Evolutionary conservation across 208 protist species (phyloP).

Genomic region (Wallacemonas sp.): DNA sequence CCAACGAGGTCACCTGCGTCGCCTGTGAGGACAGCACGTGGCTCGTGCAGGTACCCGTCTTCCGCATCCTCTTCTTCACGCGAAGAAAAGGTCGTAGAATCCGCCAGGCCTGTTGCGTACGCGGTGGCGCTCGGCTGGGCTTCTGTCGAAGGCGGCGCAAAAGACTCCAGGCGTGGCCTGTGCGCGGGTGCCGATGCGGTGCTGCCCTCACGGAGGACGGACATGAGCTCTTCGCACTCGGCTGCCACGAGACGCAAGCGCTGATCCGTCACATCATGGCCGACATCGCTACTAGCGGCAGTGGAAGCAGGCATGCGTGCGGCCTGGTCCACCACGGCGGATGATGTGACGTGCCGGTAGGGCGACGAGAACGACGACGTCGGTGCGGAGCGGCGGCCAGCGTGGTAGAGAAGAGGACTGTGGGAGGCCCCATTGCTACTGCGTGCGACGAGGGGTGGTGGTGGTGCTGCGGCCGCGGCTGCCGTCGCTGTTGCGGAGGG

Average conservation of each 20-base stretch:
- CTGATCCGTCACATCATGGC: neutral
- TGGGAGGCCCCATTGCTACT: neutral
- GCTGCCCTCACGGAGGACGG: conserved; percentile 1
- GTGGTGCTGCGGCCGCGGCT: neutral
- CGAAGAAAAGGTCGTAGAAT: too few species aligned
- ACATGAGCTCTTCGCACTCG: conserved; percentile 14
- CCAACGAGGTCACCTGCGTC: neutral
- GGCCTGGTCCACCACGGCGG: too few species aligned
- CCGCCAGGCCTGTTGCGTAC: neutral
- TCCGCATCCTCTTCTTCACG: neutral
- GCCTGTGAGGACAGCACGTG: neutral
- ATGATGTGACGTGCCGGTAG: too few species aligned
- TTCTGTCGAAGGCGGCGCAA: too few species aligned
- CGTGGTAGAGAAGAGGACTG: neutral
- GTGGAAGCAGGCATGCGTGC: too few species aligned
- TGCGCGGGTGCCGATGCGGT: neutral
- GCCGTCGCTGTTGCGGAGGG: too few species aligned
- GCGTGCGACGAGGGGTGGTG: neutral
- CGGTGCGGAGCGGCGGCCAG: too few species aligned
- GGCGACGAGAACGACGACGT: too few species aligned
- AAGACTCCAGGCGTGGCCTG: too few species aligned
- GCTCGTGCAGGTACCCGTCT: conserved; percentile 9
- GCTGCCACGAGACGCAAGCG: conserved; percentile 7
- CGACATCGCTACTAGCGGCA: neutral
- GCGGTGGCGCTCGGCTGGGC: too few species aligned